phyloP scores from a whole-genome alignment of 1,284 basidiomycete genomes.

The Phenoliferia sp. region DNA sequence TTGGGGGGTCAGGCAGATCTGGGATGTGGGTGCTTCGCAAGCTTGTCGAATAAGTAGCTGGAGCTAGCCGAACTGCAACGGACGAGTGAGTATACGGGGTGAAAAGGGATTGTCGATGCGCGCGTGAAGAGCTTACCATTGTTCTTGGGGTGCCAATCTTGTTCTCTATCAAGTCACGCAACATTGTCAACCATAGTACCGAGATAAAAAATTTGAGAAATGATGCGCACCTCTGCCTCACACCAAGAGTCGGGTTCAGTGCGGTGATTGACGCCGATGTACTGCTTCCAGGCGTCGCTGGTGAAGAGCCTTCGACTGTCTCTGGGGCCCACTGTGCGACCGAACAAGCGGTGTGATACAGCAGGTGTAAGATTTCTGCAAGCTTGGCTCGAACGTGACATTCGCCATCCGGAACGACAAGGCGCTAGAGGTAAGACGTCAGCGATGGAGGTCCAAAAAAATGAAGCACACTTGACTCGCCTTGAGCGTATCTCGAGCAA shows the following conservation, averaged over 20 bases:
- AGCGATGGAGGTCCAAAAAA: too few relatives aligned
- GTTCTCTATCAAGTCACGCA: constrained; percentile 11
- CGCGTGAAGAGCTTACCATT: constrained; percentile 10
- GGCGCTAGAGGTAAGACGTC: constrained; percentile 28
- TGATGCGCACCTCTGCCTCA: constrained; percentile 15
- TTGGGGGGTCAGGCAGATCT: neutral
- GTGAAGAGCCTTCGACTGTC: constrained; percentile 27
- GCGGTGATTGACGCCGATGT: constrained; percentile 24
- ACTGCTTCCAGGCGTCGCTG: constrained; percentile 12
- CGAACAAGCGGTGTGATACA: constrained; percentile 72
- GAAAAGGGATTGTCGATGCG: constrained; percentile 9
- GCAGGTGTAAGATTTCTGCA: constrained; percentile 80
- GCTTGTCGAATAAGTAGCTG: constrained; percentile 10
- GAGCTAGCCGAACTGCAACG: neutral
- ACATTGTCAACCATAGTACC: neutral
- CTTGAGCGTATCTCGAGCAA: constrained; percentile 72
- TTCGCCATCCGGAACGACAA: constrained; percentile 36
- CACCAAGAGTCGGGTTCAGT: constrained; percentile 30
- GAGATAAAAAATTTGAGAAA: neutral
- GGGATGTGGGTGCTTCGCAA: constrained; percentile 22
- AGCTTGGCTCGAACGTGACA: constrained; percentile 55
- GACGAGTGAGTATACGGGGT: constrained; percentile 12
- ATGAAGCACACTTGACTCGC: too few relatives aligned
- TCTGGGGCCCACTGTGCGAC: constrained; percentile 31
- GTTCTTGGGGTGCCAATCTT: constrained; percentile 30